Evolutionary conservation across 192 early-diverging fungal species (phyloP).

Genomic region (Coemansia sp.): DNA sequence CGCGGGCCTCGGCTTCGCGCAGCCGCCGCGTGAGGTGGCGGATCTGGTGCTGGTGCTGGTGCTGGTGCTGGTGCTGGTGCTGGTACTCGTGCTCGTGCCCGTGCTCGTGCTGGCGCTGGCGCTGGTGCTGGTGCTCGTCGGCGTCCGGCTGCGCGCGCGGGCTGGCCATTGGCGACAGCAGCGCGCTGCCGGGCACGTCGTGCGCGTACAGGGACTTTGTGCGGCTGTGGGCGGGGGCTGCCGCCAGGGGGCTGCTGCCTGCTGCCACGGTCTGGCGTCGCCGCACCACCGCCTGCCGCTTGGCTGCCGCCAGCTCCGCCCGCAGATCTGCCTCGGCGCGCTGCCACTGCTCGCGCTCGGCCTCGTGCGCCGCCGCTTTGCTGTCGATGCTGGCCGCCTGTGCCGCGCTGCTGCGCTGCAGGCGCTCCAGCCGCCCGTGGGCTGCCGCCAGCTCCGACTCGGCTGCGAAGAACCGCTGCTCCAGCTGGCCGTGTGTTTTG

Average conservation of each 20-base stretch:
- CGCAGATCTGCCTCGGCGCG: slow-evolving; percentile 33
- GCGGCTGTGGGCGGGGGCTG: slow-evolving; percentile 4
- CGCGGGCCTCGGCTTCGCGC: slow-evolving; percentile 35
- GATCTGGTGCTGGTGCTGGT: slow-evolving; percentile 19
- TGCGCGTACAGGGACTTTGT: slow-evolving; percentile 28
- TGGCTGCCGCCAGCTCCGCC: slow-evolving; percentile 39
- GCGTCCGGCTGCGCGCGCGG: slow-evolving; percentile 8
- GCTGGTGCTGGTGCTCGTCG: not conserved
- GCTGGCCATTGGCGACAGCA: slow-evolving; percentile 13
- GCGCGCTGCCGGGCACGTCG: slow-evolving; percentile 9
- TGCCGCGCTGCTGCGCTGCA: slow-evolving; percentile 25
- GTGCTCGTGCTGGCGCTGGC: not conserved
- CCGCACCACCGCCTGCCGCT: slow-evolving; percentile 33
- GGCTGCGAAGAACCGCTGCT: slow-evolving; percentile 35
- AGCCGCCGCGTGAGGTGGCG: slow-evolving; percentile 32
- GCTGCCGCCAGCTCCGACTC: slow-evolving; percentile 30
- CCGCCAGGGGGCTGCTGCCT: not conserved
- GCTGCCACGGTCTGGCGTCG: slow-evolving; percentile 51
- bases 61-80: not conserved
- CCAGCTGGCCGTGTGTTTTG: slow-evolving; percentile 42
- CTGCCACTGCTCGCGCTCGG: slow-evolving; percentile 47
- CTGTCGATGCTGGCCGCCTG: slow-evolving; percentile 17
- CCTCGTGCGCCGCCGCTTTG: slow-evolving; percentile 26
- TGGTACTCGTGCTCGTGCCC: not conserved
- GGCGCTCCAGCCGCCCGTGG: slow-evolving; percentile 21